These are phyloP conservation scores for Biscogniauxia marginata DNA, from an alignment of 2,329 filamentous ascomycete genomes.

Conservation along the genomic window DNA sequence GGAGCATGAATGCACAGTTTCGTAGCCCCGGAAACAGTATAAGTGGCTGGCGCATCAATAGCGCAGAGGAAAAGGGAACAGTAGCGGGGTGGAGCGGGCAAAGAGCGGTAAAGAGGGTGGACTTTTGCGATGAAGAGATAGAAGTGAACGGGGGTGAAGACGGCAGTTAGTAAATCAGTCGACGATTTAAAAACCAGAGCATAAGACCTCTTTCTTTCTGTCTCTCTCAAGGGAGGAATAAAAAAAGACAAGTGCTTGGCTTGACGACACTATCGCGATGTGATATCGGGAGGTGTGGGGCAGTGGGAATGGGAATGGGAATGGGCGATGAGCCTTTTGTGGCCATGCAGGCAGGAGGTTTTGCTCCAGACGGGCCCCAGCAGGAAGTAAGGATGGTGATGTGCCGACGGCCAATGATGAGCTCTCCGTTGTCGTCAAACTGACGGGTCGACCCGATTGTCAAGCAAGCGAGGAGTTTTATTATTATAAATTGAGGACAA, in stretches of 20 bases:
- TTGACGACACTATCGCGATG: too few species aligned
- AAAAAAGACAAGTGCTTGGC: not conserved
- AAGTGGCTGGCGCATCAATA: not conserved
- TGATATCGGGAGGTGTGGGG: too few species aligned
- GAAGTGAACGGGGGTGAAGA: too few species aligned
- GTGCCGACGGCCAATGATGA: slow-evolving; percentile 1
- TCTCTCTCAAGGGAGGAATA: not conserved
- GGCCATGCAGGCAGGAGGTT: slow-evolving; percentile 5
- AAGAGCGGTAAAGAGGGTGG: not conserved
- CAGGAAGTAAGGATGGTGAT: not conserved
- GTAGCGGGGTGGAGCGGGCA: not conserved
- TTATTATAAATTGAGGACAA: not conserved
- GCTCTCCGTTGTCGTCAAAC: not conserved
- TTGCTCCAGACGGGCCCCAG: slow-evolving; percentile 6
- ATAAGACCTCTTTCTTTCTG: too few species aligned
- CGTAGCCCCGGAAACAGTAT: too few species aligned
- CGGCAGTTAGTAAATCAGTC: too few species aligned
- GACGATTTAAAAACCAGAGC: too few species aligned
- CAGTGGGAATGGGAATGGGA: too few species aligned
- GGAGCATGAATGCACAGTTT: not conserved
- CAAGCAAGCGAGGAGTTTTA: not conserved
- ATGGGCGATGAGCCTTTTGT: too few species aligned
- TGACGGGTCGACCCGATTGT: not conserved
- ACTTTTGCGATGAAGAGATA: not conserved
- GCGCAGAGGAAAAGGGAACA: not conserved